Evolutionary conservation across 192 early-diverging fungal species (phyloP).

Genomic region (Paraglomus occultum): DNA sequence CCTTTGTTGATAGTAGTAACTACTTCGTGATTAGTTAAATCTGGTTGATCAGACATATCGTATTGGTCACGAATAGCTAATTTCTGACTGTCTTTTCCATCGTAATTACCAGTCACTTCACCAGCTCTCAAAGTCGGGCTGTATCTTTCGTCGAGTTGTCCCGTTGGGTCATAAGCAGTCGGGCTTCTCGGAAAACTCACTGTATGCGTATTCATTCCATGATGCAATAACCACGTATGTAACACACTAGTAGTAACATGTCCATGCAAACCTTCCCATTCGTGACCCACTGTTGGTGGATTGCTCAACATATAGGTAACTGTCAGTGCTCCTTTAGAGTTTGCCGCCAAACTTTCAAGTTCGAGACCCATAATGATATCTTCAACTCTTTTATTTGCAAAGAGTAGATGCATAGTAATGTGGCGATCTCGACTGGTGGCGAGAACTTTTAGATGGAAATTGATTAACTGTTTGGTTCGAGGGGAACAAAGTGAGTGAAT

Average conservation of each 20-base stretch:
- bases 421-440: neutral
- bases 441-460: neutral
- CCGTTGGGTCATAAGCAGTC: too few relatives aligned
- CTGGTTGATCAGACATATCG: too few relatives aligned
- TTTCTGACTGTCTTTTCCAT: too few relatives aligned
- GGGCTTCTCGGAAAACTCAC: too few relatives aligned
- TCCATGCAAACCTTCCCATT: neutral
- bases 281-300: neutral
- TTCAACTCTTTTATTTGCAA: constrained; percentile 1
- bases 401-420: constrained; percentile 7
- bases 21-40: too few relatives aligned
- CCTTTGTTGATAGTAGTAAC: too few relatives aligned
- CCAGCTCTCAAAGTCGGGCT: too few relatives aligned
- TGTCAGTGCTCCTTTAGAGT: neutral
- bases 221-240: neutral
- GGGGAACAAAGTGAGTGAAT: neutral
- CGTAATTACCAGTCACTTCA: too few relatives aligned
- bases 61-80: too few relatives aligned
- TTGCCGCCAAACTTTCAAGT: neutral
- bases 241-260: constrained; percentile 1
- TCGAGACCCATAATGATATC: neutral
- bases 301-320: neutral
- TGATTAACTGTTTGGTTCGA: neutral
- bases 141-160: too few relatives aligned
- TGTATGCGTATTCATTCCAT: too few relatives aligned